These are phyloP conservation scores for Salix arbutifolia DNA, from an alignment of 345 rosid species.

Conservation along the genomic window DNA sequence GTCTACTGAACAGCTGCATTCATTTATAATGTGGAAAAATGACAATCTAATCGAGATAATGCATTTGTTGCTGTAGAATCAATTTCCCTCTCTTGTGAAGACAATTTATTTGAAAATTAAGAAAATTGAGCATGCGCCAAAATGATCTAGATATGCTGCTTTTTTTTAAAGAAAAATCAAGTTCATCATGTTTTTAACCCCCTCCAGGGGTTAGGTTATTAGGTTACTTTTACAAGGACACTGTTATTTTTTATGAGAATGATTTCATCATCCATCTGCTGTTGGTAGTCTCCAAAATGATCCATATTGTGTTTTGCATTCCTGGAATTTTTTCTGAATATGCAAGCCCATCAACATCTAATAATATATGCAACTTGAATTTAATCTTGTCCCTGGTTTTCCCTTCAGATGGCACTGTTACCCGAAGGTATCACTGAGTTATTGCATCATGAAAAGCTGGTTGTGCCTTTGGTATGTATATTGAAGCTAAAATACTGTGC, in stretches of 20 bases:
- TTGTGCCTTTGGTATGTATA: slow-evolving; percentile 76
- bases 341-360: slow-evolving; percentile 3
- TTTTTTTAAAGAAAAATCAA: background rate
- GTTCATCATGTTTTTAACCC: background rate
- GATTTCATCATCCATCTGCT: background rate
- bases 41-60: background rate
- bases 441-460: slow-evolving; percentile 79
- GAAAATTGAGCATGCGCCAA: too few relatives aligned
- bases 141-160: background rate
- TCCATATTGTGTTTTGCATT: background rate
- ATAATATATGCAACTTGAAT: slow-evolving; percentile 9
- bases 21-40: background rate
- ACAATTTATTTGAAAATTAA: background rate
- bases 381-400: slow-evolving; percentile 18
- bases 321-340: background rate
- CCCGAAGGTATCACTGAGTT: slow-evolving; percentile 95
- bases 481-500: slow-evolving; percentile 5
- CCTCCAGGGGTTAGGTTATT: background rate
- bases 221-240: background rate
- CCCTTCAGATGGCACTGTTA: slow-evolving; percentile 82
- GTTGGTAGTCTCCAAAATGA: background rate
- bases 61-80: background rate
- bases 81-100: background rate
- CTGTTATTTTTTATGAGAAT: background rate
- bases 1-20: background rate